Evolutionary conservation across 2,329 filamentous ascomycete species (phyloP).

Genomic region (Hypoxylon sp.): DNA sequence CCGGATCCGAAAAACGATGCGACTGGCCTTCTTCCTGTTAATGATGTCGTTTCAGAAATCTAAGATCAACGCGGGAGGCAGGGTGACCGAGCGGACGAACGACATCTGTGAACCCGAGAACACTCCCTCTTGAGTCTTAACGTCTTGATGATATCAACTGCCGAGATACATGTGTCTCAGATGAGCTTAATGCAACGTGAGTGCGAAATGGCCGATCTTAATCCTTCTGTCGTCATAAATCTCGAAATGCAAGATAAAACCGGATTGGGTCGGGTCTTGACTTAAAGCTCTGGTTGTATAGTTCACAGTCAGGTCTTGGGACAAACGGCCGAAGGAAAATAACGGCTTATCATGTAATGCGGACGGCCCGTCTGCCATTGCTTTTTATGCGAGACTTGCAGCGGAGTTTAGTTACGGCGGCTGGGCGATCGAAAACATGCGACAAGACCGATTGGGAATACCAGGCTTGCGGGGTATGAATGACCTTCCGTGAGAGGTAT

Average conservation of each 20-base stretch:
- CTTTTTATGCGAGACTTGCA: too few relatives aligned
- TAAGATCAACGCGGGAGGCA: slow-evolving; percentile 20
- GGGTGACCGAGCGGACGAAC: slow-evolving; percentile 19
- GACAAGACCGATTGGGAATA: slow-evolving; percentile 1
- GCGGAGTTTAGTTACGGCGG: not conserved
- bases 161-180: slow-evolving; percentile 24
- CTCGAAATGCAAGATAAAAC: not conserved
- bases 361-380: too few relatives aligned
- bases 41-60: slow-evolving; percentile 22
- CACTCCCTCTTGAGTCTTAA: slow-evolving; percentile 3
- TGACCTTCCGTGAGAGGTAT: too few relatives aligned
- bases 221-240: slow-evolving; percentile 3
- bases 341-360: too few relatives aligned
- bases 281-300: not conserved
- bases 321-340: too few relatives aligned
- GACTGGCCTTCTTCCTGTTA: slow-evolving; percentile 4
- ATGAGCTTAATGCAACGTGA: slow-evolving; percentile 30
- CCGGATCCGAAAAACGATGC: slow-evolving; percentile 20
- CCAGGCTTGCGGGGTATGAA: too few relatives aligned
- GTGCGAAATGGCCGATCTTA: not conserved
- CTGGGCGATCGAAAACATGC: slow-evolving; percentile 2
- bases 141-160: slow-evolving; percentile 22
- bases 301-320: not conserved
- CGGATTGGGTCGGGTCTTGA: not conserved
- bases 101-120: slow-evolving; percentile 1